Evolutionary conservation across 192 early-diverging fungal species (phyloP).

Genomic region (Coemansia sp.): DNA sequence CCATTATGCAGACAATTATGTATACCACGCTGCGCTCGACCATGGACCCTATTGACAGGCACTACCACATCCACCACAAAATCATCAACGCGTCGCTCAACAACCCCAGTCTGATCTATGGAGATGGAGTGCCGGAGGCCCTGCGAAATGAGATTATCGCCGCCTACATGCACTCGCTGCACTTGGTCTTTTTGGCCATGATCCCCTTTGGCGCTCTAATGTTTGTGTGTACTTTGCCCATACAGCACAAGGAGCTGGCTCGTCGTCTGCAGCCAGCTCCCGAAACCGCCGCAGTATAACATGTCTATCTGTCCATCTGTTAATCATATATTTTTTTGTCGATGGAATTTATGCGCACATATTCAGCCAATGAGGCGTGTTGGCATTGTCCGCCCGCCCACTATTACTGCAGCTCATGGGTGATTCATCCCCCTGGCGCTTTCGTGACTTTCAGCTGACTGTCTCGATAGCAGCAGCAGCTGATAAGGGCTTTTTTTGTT

Average conservation of each 20-base stretch:
- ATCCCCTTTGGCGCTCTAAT: slow-evolving; percentile 56
- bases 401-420: background rate
- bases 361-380: background rate
- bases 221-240: slow-evolving; percentile 55
- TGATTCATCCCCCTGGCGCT: too few species aligned
- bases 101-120: slow-evolving; percentile 45
- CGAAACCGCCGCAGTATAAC: background rate
- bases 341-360: too few species aligned
- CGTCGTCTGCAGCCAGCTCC: slow-evolving; percentile 23
- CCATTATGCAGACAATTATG: slow-evolving; percentile 60
- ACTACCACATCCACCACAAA: slow-evolving; percentile 41
- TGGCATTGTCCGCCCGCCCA: background rate
- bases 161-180: slow-evolving; percentile 59
- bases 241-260: slow-evolving; percentile 51
- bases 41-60: slow-evolving; percentile 5
- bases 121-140: slow-evolving; percentile 27
- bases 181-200: slow-evolving; percentile 54
- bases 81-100: slow-evolving; percentile 43
- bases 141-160: slow-evolving; percentile 51
- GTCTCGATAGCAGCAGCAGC: background rate
- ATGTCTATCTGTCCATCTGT: too few species aligned
- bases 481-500: background rate
- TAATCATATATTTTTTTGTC: too few species aligned
- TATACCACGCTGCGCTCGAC: slow-evolving; percentile 30
- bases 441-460: background rate